Evolutionary conservation across 495 filamentous ascomycete genomes (phyloP), one percentile per base, ranked within the genome.

Genomic region (Annulohypoxylon bovei): DNA sequence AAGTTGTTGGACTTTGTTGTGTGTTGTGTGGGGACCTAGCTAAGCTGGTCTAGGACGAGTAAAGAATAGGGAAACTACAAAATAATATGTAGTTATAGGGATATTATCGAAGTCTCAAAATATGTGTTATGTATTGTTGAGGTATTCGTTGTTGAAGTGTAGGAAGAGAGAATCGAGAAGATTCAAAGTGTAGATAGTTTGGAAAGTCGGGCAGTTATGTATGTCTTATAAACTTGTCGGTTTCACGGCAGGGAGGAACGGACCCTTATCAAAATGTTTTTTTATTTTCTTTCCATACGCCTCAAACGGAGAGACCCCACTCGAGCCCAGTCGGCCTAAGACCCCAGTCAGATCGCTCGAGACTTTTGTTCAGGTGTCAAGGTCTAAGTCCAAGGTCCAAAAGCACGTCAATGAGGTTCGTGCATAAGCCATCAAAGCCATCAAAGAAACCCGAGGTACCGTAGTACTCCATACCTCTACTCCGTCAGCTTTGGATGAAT

Each of bases 221-320:
- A 55, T 65, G 62, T 67, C 60, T 67, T 55, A 66, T 66, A 59
- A 37, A 49, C 39, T 44, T 39, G 59, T 58, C 63, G 2, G 27
- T 67, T 62, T 64, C 59, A 63, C 69, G 42, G 55, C 59, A 72
- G 64, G 69, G 64, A 72, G 54, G 69, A 64, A 68, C 69, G 63
- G 59, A 62, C 63, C 64, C 59, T 65, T 67, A 64, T 49, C 54
- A 59, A n/a, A 56, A 63, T 54, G 67, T 44, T 67, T 40, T 63
- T 71, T 52, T 52, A 28, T 46, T 46, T 8, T 7, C 18, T 23
- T n/a, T 6, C 4, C 23, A 27, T 25, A 54, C 70, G 70, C 65
- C 65, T 72, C 70, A 68, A 65, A 72, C 70, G 70, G 70, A 65
- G 70, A 63, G 59, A 65, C 70, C 65, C 65, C 70, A 68, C 64